phyloP scores from a whole-genome alignment of 1,284 basidiomycete genomes.

The Cutaneotrichosporon sp. region DNA sequence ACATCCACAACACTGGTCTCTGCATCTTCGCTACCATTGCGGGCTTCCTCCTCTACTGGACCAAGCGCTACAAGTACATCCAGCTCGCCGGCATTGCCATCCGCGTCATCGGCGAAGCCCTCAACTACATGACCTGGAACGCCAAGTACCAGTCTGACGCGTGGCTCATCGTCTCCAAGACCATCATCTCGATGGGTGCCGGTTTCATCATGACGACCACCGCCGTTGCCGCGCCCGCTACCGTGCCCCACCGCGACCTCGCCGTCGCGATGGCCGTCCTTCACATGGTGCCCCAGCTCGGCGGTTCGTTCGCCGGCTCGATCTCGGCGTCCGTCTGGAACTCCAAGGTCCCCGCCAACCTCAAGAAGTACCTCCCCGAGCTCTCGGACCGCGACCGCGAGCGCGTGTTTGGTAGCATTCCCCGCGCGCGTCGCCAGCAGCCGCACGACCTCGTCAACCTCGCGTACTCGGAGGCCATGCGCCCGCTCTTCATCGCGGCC shows the following conservation, averaged over 20 bases:
- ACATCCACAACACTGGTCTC: slow-evolving; percentile 45
- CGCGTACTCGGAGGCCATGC: slow-evolving; percentile 40
- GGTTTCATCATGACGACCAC: slow-evolving; percentile 48
- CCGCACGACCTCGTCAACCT: slow-evolving; percentile 35
- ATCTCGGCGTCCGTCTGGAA: slow-evolving; percentile 48
- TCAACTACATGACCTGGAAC: slow-evolving; percentile 15
- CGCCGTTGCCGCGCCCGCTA: slow-evolving; percentile 49
- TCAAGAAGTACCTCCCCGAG: slow-evolving; percentile 35
- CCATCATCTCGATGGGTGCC: slow-evolving; percentile 28
- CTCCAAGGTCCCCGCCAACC: slow-evolving; percentile 29
- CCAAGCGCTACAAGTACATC: slow-evolving; percentile 55
- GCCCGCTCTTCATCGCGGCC: slow-evolving; percentile 33
- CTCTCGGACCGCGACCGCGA: slow-evolving; percentile 32
- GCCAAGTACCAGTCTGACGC: slow-evolving; percentile 20
- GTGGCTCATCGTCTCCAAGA: slow-evolving; percentile 42
- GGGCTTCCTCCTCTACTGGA: slow-evolving; percentile 51
- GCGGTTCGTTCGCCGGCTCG: slow-evolving; percentile 48
- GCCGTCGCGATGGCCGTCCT: slow-evolving; percentile 51
- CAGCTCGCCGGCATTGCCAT: slow-evolving; percentile 38
- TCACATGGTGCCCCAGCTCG: slow-evolving; percentile 52
- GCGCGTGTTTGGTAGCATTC: slow-evolving; percentile 40
- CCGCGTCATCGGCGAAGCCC: slow-evolving; percentile 30
- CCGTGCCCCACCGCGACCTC: slow-evolving; percentile 52
- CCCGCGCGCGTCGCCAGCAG: slow-evolving; percentile 34
- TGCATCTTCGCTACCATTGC: slow-evolving; percentile 50